Conservation (phyloP, 805 yeast species). For the Tetrapisispora taiwanensis region DNA sequence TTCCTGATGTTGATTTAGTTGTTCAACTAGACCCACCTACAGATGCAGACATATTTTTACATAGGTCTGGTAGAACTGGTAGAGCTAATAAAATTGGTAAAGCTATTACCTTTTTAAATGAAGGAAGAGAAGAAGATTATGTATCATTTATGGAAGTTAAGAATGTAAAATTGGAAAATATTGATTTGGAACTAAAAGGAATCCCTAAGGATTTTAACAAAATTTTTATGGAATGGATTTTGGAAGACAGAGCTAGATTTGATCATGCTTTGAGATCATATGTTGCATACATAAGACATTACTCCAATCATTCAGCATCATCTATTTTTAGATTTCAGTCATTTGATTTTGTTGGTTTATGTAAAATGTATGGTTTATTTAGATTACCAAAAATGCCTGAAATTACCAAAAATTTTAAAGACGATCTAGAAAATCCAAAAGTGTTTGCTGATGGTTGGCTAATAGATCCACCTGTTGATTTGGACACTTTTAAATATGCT, state of each 20-base stretch:
- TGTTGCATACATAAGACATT: slow-evolving; percentile 74
- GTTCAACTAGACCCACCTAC: slow-evolving; percentile 93
- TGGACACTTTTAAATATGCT: slow-evolving; percentile 55
- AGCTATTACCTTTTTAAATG: slow-evolving; percentile 63
- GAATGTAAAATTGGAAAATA: slow-evolving; percentile 42
- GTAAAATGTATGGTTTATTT: slow-evolving; percentile 66
- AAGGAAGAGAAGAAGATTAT: slow-evolving; percentile 73
- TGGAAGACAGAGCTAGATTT: slow-evolving; percentile 68
- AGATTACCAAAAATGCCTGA: slow-evolving; percentile 96
- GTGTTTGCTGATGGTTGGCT: slow-evolving; percentile 58
- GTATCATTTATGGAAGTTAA: slow-evolving; percentile 72
- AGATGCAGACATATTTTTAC: slow-evolving; percentile 84
- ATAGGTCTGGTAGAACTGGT: slow-evolving; percentile 92
- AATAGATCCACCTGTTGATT: slow-evolving; percentile 45
- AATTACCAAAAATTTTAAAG: slow-evolving; percentile 38
- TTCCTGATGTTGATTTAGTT: slow-evolving; percentile 89
- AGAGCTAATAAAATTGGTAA: slow-evolving; percentile 79
- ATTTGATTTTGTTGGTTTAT: slow-evolving; percentile 63
- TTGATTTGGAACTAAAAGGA: slow-evolving; percentile 15
- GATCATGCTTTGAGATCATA: slow-evolving; percentile 73
- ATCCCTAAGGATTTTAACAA: slow-evolving; percentile 15
- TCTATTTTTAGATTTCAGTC: slow-evolving; percentile 73
- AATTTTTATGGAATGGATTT: slow-evolving; percentile 42
- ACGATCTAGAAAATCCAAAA: slow-evolving; percentile 36
- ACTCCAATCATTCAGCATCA: slow-evolving; percentile 77